Evolutionary conservation across 257 asterid species (phyloP), one percentile per base, ranked within the genome.

Genomic region (Lycium barbarum): DNA sequence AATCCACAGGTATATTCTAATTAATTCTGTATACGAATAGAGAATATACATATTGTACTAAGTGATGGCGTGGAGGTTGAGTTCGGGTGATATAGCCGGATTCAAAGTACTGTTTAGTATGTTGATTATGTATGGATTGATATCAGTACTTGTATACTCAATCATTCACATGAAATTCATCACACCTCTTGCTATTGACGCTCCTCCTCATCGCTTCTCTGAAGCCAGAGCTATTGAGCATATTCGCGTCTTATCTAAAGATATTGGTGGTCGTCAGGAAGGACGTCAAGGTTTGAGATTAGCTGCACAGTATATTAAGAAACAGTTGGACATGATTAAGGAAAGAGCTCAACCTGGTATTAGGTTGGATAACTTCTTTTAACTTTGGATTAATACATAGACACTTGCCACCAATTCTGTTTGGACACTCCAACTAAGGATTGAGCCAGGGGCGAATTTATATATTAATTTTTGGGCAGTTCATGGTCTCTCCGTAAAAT

Each of bases 181-280:
- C 87, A 89, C 91, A 53, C 98, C 99, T 40, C 98, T 95, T 82
- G 94, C 89, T 4, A 12, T 81, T 33, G 98, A 97, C 85, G 99
- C 99, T 17, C 98, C 99, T 1, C 92, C 83, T 63, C 91, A 94
- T 90, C 97, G 93, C 17, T 97, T 97, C 90, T 95, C 99, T 13
- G 99, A 94, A 84, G 97, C 97, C 78, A 91, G 99, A 83, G 98
- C 99, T 33, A 81, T 97, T 79, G 90, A 97, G 85, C 99, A 97
- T 89, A 97, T 97, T 61, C 97, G 99, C 71, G 98, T 97, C 40
- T 89, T 97, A 71, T 89, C 99, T 5, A 88, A 92, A 62, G 98
- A 97, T 51, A 97, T 97, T 79, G 99, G 97, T 84, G 97, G 94
- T 67, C 98, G 99, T 61, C 99, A 97, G 98, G 98, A 91, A 91